Conservation (phyloP, 2,329 filamentous ascomycete genomes). For the Beauveria pseudobassiana region DNA sequence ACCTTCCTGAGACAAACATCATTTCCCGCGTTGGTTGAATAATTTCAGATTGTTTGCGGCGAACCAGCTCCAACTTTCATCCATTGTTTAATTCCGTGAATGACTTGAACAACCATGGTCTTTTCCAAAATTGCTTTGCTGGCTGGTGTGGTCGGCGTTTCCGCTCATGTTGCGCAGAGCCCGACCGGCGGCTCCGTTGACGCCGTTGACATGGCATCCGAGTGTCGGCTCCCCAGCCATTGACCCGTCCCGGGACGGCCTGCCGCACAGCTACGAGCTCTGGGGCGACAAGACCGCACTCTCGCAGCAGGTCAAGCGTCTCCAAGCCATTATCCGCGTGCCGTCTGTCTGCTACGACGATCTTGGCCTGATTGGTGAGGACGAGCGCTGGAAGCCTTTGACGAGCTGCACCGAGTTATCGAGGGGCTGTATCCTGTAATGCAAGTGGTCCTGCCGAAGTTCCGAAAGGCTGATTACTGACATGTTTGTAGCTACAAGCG, state of each 20-base stretch:
- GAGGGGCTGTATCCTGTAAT: constrained; percentile 40
- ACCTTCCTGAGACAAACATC: no score
- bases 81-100: background rate
- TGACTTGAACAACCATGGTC: background rate
- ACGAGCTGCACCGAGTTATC: constrained; percentile 41
- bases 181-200: background rate
- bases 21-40: background rate
- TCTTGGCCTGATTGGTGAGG: constrained; percentile 44
- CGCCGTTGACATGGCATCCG: constrained; percentile 15
- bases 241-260: constrained; percentile 23
- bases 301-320: constrained; percentile 36
- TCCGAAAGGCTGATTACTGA: constrained; percentile 10
- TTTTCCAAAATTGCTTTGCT: constrained; percentile 11
- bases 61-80: no score
- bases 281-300: constrained; percentile 28
- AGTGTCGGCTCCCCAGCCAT: constrained; percentile 28
- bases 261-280: constrained; percentile 24
- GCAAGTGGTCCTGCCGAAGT: constrained; percentile 24
- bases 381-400: constrained; percentile 47
- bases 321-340: constrained; percentile 48
- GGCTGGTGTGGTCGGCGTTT: background rate
- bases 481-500: constrained; percentile 27
- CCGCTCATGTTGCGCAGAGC: constrained; percentile 1
- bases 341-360: constrained; percentile 50
- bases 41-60: no score